Conservation (phyloP, 768 basidiomycete genomes). For the Auricularia sp. region DNA sequence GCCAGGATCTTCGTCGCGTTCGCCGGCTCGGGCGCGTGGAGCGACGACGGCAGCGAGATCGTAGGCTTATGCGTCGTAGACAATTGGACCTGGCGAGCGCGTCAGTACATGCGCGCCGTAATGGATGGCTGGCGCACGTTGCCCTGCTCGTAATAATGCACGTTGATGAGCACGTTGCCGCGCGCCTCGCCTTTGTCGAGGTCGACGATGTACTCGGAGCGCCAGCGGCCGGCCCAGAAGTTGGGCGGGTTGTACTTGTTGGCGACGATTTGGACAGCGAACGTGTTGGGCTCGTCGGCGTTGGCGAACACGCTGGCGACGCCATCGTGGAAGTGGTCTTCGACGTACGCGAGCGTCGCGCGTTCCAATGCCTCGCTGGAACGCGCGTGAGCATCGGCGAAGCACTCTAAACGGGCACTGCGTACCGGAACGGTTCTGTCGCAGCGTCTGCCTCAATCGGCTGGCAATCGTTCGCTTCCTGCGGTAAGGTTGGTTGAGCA, state of each 20-base stretch:
- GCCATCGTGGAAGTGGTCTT: constrained; percentile 76
- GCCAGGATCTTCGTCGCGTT: constrained; percentile 68
- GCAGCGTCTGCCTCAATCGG: constrained; percentile 49
- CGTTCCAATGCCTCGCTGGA: constrained; percentile 60
- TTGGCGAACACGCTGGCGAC: constrained; percentile 59
- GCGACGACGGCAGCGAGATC: constrained; percentile 18
- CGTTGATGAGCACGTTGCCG: constrained; percentile 72
- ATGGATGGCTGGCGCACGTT: constrained; percentile 44
- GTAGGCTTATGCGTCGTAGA: constrained; percentile 47
- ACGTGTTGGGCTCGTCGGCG: constrained; percentile 32
- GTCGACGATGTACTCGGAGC: constrained; percentile 75
- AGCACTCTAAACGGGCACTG: neutral
- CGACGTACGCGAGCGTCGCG: constrained; percentile 54
- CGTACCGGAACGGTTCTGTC: constrained; percentile 69
- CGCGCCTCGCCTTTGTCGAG: constrained; percentile 47
- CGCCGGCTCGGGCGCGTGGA: constrained; percentile 47
- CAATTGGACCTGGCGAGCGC: constrained; percentile 67
- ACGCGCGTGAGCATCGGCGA: neutral
- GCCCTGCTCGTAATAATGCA: constrained; percentile 97
- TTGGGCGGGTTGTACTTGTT: constrained; percentile 93
- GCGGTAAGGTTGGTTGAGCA: constrained; percentile 3
- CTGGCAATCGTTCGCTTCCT: constrained; percentile 74
- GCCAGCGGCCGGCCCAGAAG: constrained; percentile 95
- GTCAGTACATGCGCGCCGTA: neutral
- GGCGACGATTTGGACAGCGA: constrained; percentile 75